Evolutionary conservation across 192 early-diverging fungal species (phyloP), one percentile per base, ranked within the genome.

Genomic region (Chytriomyces sp.): DNA sequence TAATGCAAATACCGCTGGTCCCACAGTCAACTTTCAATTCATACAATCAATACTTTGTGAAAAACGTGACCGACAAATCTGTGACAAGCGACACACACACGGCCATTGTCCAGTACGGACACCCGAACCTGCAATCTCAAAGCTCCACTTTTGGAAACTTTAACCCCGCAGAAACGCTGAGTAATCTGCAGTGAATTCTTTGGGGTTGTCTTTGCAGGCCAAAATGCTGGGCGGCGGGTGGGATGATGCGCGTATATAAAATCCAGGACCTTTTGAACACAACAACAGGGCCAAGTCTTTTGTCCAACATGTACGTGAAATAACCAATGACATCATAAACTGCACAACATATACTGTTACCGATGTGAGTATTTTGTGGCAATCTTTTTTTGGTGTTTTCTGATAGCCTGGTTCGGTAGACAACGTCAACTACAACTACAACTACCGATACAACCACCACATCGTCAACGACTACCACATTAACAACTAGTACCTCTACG

Each of bases 81-180:
- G 66, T 62, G 16, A 13, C 16, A 1, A 67, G 46, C 26, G 43
- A 71, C 24, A 47, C 48, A n/a, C 80, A 84, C 80, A 84, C 82
- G 11, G 46, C 77, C 8, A 82, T 84, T 43, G 50, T 76, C 7
- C 82, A 84, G 53, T 84, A 80, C 61, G 82, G 82, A 24, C 69
- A 79, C 72, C 82, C 82, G 1, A 68, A 72, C n/a, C 50, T 78
- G 20, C 66, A 63, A 28, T 62, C 77, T 5, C 69, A 79, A 61
- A 64, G 23, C 8, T 23, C 69, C 20, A 61, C 64, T 45, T 76
- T 63, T 43, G 50, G 61, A 7, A 66, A 68, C 60, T 82, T 84
- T 43, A 75, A 82, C 71, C 50, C 57, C 23, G 28, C 66, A 24
- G 71, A 11, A 24, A 84, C 82, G 18, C 70, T 80, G 35, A n/a